A percentile compares a stretch with the other conserved stretches of the same genome.
phyloP scores from a whole-genome alignment of 495 filamentous ascomycete species.

The Penicillium mononematosum region DNA sequence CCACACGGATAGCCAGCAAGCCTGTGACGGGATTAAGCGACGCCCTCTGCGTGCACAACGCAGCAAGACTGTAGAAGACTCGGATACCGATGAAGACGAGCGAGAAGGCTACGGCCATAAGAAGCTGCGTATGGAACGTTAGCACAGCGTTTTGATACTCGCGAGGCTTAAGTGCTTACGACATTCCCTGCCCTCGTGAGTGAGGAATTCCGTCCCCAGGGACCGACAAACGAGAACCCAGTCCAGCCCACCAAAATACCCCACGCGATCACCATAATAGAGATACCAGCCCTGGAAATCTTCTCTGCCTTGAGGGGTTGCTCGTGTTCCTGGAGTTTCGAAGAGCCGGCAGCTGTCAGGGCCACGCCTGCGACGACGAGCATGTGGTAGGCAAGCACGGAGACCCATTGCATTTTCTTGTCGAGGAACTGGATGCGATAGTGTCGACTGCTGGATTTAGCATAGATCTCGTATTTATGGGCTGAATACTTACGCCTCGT shows the following conservation, averaged over 20 bases:
- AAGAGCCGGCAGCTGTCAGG: constrained; percentile 10
- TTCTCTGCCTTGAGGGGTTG: constrained; percentile 1
- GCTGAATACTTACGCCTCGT: constrained; percentile 38
- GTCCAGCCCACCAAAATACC: neutral
- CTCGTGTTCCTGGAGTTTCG: constrained; percentile 5
- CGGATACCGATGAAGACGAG: constrained; percentile 9
- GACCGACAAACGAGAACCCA: neutral
- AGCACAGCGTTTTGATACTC: neutral
- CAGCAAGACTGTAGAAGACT: constrained; percentile 16
- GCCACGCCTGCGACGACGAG: constrained; percentile 9
- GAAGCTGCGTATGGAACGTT: neutral
- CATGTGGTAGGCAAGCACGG: constrained; percentile 5
- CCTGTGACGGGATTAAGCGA: constrained; percentile 12
- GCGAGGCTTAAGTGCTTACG: neutral
- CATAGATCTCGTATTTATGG: neutral
- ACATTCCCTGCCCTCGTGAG: neutral
- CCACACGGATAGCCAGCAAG: constrained; percentile 4
- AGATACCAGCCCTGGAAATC: constrained; percentile 9
- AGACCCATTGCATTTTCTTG: constrained; percentile 8
- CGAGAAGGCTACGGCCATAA: constrained; percentile 2
- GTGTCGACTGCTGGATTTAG: neutral
- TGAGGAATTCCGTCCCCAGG: neutral
- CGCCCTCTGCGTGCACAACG: constrained; percentile 2
- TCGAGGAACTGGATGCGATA: neutral
- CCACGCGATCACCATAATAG: constrained; percentile 8